A percentile compares a stretch with the other conserved stretches of the same genome.
phyloP scores from a whole-genome alignment of 208 protist genomes.

The Phytomonas sp. region DNA sequence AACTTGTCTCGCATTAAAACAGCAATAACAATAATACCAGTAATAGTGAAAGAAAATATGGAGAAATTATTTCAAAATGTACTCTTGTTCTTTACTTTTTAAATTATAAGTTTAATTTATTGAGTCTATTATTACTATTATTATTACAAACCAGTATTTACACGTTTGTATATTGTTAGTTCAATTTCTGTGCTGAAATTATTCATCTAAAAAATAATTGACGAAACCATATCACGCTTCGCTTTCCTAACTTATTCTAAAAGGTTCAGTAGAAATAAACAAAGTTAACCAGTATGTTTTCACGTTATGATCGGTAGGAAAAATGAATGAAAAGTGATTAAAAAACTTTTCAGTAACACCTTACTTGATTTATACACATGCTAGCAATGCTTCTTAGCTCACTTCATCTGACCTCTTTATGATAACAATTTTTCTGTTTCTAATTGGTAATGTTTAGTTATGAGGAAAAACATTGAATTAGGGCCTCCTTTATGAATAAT shows the following conservation, averaged over 20 bases:
- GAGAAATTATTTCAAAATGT: conserved; percentile 11
- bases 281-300: conserved; percentile 6
- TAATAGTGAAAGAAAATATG: conserved; percentile 9
- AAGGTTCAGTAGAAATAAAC: conserved; percentile 4
- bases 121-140: conserved; percentile 22
- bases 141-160: conserved; percentile 6
- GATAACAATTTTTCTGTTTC: too few species aligned
- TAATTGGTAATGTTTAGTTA: too few species aligned
- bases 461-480: too few species aligned
- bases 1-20: conserved; percentile 10
- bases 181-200: not conserved
- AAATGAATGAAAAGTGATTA: conserved; percentile 11
- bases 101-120: conserved; percentile 8
- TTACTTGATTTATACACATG: conserved; percentile 5
- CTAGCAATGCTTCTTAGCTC: too few species aligned
- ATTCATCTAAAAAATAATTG: conserved; percentile 9
- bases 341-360: too few species aligned
- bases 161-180: conserved; percentile 7
- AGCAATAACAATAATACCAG: conserved; percentile 7
- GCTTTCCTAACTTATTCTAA: conserved; percentile 1
- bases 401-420: too few species aligned
- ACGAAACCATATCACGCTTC: conserved; percentile 1
- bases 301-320: not conserved
- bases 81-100: conserved; percentile 14
- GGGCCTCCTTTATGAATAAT: too few species aligned